These are phyloP conservation scores for Salmacisia buchloeana DNA, from an alignment of 1,284 basidiomycete species.

Conservation along the genomic window DNA sequence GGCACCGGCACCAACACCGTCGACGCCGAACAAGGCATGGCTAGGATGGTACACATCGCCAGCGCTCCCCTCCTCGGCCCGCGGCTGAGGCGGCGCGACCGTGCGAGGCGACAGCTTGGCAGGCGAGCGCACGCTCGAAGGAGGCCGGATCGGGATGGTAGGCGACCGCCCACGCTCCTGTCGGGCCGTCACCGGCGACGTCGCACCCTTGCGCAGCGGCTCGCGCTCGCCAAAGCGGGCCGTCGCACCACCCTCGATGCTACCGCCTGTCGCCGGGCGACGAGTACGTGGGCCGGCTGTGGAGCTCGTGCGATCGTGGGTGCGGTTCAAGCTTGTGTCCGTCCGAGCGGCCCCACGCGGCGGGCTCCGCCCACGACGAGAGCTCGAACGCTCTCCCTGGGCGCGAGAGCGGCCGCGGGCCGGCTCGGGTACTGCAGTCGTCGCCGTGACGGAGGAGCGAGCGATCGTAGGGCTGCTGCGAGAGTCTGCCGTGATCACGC, in stretches of 20 bases:
- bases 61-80: background rate
- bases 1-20: background rate
- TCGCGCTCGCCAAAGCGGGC: background rate
- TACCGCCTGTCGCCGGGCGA: too few relatives aligned
- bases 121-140: background rate
- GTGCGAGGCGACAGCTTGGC: background rate
- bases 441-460: background rate
- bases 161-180: background rate
- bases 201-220: background rate
- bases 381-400: slow-evolving; percentile 3
- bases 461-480: background rate
- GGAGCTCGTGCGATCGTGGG: too few relatives aligned
- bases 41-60: background rate
- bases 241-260: too few relatives aligned
- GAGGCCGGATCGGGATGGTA: background rate
- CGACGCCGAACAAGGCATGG: background rate
- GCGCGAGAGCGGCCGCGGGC: background rate
- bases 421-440: background rate
- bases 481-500: background rate
- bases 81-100: background rate
- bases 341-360: background rate
- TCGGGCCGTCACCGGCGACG: background rate
- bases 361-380: background rate
- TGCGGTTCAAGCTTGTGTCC: background rate
- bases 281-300: too few relatives aligned